Base-by-base conservation (phyloP, 441 rosid species). In the Flueggea neowawraea region DNA sequence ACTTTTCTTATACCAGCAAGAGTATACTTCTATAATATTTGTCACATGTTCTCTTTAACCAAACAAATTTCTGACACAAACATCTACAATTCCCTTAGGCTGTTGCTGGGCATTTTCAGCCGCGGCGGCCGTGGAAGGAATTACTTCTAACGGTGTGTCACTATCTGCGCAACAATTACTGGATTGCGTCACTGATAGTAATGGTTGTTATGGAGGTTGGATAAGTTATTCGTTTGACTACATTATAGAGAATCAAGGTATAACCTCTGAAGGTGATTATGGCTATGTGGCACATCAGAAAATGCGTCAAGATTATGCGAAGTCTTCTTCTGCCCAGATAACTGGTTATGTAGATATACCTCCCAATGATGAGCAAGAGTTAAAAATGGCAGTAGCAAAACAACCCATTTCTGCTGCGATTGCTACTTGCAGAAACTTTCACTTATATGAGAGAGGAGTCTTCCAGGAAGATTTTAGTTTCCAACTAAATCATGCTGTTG, bases 21-120 rank as follows among this genome's bases (percentile, higher is more conserved):
- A 22, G 28, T 22, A 22, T 22, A 22, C 28, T 22, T 22, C 28
- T 22, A 22, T 22, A 22, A 22, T 22, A 22, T 22, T 22, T 22
- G 28, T 22, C 28, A 22, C 1, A 22, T 22, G 28, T 22, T 22
- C 28, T 22, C 28, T 22, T 22, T 22, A 22, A 22, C 2, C 28
- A 22, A 1, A 0, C 28, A 22, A 2, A 22, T 22, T 22, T 22
- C 28, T 22, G 28, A 22, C 28, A 22, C 28, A 22, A 22, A 22
- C 2, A 22, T 22, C 28, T 22, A 22, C 28, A 22, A 22, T 22
- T 22, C 28, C 28, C 28, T 22, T 68, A 89, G 92, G 96, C 16
- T 82, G 89, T 57, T 91, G 97, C 45, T 89, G 95, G 95, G 95
- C 96, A 15, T 89, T 89, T 70, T 91, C 97, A 8, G 78, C 89